phyloP scores from a whole-genome alignment of 1,139 yeast genomes.

The Geotrichum siamense region DNA sequence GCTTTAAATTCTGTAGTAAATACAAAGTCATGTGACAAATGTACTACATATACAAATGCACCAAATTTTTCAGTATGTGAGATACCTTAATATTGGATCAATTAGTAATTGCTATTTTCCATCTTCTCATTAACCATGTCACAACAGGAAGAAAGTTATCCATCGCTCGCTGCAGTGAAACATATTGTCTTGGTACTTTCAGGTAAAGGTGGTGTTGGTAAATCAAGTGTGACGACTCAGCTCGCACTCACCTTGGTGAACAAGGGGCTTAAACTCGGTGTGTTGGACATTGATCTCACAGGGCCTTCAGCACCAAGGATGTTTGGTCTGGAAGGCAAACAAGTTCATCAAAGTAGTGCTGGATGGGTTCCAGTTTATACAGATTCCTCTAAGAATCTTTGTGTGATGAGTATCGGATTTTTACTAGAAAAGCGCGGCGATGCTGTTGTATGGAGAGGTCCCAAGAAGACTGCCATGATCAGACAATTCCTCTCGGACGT shows the following conservation, averaged over 20 bases:
- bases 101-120: too few relatives aligned
- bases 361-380: conserved; percentile 90
- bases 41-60: too few relatives aligned
- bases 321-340: conserved; percentile 80
- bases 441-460: conserved; percentile 97
- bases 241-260: conserved; percentile 69
- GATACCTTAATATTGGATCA: too few relatives aligned
- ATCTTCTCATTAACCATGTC: conserved; percentile 3
- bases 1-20: too few relatives aligned
- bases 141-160: conserved; percentile 18
- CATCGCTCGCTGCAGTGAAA: conserved; percentile 53
- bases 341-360: conserved; percentile 70
- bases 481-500: conserved; percentile 88
- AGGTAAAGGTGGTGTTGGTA: conserved; percentile 98
- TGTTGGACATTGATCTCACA: conserved; percentile 87
- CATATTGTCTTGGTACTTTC: conserved; percentile 78
- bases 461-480: conserved; percentile 96
- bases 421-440: conserved; percentile 74
- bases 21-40: too few relatives aligned
- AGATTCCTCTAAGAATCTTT: conserved; percentile 32
- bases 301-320: conserved; percentile 96
- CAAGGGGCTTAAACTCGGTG: conserved; percentile 77
- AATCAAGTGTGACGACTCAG: conserved; percentile 91
- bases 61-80: too few relatives aligned
- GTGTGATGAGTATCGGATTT: conserved; percentile 89